Percentiles rank a stretch among this genome's conserved stretches.
Evolutionary conservation across 495 filamentous ascomycete species (phyloP).

Genomic region (Acidomyces sp.): DNA sequence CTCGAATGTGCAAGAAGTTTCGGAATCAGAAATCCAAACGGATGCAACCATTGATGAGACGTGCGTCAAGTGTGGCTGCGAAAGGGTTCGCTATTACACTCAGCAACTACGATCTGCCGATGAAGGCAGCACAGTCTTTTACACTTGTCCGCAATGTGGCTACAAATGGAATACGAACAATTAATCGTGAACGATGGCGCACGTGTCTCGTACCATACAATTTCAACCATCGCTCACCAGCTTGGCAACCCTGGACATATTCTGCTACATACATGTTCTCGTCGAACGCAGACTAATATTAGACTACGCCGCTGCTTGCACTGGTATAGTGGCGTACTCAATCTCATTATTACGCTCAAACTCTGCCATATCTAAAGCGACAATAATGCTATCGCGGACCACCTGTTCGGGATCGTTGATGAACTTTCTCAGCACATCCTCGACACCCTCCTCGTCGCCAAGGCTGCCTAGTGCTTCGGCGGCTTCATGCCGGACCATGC

Average conservation of each 20-base stretch:
- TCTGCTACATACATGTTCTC: too few species aligned
- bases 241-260: too few species aligned
- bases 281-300: background rate
- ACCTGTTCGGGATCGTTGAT: constrained; percentile 82
- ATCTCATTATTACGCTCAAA: constrained; percentile 79
- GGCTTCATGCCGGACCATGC: constrained; percentile 97
- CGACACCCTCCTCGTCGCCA: constrained; percentile 85
- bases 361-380: constrained; percentile 95
- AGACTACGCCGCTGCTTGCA: constrained; percentile 4
- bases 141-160: constrained; percentile 65
- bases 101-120: constrained; percentile 85
- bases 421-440: constrained; percentile 69
- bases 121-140: constrained; percentile 87
- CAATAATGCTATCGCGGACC: constrained; percentile 85
- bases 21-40: constrained; percentile 62
- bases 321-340: constrained; percentile 80
- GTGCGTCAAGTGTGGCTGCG: constrained; percentile 68
- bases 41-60: constrained; percentile 56
- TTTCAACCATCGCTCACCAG: too few species aligned
- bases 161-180: constrained; percentile 57
- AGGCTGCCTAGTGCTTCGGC: constrained; percentile 95
- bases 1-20: constrained; percentile 73
- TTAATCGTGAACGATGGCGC: too few species aligned
- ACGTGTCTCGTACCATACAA: too few species aligned
- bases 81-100: constrained; percentile 72